Evolutionary conservation across 2,329 filamentous ascomycete species (phyloP).

Genomic region (Mycosphaerella arachidis): DNA sequence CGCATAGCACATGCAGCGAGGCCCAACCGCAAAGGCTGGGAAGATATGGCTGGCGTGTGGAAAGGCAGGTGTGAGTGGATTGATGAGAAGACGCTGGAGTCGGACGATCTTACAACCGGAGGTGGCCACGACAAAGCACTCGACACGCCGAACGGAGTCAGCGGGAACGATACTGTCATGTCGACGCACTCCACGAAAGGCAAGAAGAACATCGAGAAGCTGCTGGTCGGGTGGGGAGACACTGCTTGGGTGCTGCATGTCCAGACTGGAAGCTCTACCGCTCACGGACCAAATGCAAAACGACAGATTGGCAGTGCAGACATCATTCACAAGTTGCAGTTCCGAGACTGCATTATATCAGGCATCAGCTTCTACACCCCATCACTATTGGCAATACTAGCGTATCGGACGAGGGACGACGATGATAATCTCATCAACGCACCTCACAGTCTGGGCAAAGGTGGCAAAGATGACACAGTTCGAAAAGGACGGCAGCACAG

Average conservation of each 20-base stretch:
- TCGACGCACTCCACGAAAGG: conserved; percentile 13
- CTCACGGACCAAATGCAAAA: conserved; percentile 61
- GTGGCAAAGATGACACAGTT: conserved; percentile 49
- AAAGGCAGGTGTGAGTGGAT: conserved; percentile 91
- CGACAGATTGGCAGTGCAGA: conserved; percentile 75
- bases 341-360: conserved; percentile 91
- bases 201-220: conserved; percentile 57
- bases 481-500: conserved; percentile 64
- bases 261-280: conserved; percentile 63
- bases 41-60: conserved; percentile 95
- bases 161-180: conserved; percentile 23
- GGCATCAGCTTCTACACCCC: conserved; percentile 95
- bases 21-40: conserved; percentile 81
- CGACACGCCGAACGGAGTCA: conserved; percentile 26
- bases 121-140: conserved; percentile 28
- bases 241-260: conserved; percentile 96
- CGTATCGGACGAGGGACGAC: conserved; percentile 73
- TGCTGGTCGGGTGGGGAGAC: conserved; percentile 92
- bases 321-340: conserved; percentile 87
- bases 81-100: conserved; percentile 73
- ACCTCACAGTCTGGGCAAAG: conserved; percentile 1
- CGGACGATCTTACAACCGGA: conserved; percentile 55
- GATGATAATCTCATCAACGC: conserved; percentile 53
- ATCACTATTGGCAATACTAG: conserved; percentile 82
- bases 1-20: conserved; percentile 87